phyloP scores from a whole-genome alignment of 441 rosid genomes.

The Lagerstroemia fauriei region DNA sequence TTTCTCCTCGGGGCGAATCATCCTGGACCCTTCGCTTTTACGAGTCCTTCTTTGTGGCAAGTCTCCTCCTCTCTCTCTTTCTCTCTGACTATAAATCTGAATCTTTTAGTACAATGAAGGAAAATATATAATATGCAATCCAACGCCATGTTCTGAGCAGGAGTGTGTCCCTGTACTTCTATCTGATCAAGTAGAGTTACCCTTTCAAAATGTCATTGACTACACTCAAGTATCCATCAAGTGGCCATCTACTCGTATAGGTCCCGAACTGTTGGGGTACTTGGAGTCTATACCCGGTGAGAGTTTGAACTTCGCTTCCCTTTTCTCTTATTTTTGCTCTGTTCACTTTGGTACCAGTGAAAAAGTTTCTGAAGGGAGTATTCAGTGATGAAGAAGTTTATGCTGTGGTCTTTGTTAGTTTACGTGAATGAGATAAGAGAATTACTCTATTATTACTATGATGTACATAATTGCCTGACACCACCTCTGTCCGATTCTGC shows the following conservation, averaged over 20 bases:
- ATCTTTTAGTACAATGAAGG: not conserved
- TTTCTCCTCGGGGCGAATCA: conserved; percentile 93
- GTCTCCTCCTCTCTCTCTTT: conserved; percentile 28
- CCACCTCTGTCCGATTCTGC: not conserved
- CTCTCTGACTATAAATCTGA: not conserved
- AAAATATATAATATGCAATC: not conserved
- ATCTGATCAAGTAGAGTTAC: conserved; percentile 83
- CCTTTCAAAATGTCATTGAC: conserved; percentile 85
- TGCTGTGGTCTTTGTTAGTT: not conserved
- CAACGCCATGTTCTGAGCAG: conserved; percentile 42
- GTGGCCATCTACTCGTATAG: conserved; percentile 81
- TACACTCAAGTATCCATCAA: conserved; percentile 76
- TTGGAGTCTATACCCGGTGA: conserved; percentile 83
- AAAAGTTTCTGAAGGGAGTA: not conserved
- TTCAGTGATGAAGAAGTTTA: not conserved
- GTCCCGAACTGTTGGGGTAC: conserved; percentile 73
- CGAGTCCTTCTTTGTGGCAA: conserved; percentile 89
- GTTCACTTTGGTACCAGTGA: not conserved
- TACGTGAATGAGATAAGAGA: not conserved
- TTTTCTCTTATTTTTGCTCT: not conserved
- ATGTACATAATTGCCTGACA: not conserved
- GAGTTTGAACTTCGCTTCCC: not conserved
- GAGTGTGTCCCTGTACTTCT: conserved; percentile 92
- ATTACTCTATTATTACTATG: not conserved
- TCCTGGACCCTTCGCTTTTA: conserved; percentile 97